Base-by-base conservation (phyloP, 306 rosid genomes). In the Dryas drummondii region DNA sequence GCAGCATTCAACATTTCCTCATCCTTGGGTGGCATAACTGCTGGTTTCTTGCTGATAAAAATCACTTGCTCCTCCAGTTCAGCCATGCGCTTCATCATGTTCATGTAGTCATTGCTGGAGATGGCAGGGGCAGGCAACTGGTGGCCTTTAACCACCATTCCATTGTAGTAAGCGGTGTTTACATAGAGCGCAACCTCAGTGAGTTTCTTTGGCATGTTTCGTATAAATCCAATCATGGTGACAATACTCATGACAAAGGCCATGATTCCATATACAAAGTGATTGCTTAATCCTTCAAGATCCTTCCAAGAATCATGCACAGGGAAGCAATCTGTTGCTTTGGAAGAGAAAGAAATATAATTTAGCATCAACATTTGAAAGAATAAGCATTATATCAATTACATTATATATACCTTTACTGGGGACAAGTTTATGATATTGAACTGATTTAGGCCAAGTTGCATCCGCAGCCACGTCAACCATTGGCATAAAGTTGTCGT, bases 21-120 rank as follows among this genome's bases (percentile, higher is more conserved):
- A 72, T 83, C 86, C 78, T 94, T 96, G 0, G 89, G 82, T 11
- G 94, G 86, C 84, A 91, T 90, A 60, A 41, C 63, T 2, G 82
- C 58, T 5, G 90, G 94, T 49, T 82, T 88, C 75, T 1, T 76
- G 76, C 56, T 47, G 40, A 91, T 86, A 60, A 42, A 64, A 5
- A 37, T 85, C 58, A 94, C 89, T 77, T 80, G 88, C 64, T 91
- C 92, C 74, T 89, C 98, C 5, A 94, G 78, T 49, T 89, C 94
- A 9, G 87, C 86, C 94, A 91, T 90, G 81, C 91, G 91, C 79
- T 86, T 94, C 89, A 88, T 87, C 83, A 90, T 15, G 32, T 73
- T 53, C 86, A 83, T 81, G 74, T 88, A 87, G 16, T 86, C 93
- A 11, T 74, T 66, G 27, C 41, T 79, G 79, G 91, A 78, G 60